Percentiles rank a stretch among this genome's conserved stretches.
Conservation (phyloP, 441 rosid genomes). For the Erysimum pusillum region DNA sequence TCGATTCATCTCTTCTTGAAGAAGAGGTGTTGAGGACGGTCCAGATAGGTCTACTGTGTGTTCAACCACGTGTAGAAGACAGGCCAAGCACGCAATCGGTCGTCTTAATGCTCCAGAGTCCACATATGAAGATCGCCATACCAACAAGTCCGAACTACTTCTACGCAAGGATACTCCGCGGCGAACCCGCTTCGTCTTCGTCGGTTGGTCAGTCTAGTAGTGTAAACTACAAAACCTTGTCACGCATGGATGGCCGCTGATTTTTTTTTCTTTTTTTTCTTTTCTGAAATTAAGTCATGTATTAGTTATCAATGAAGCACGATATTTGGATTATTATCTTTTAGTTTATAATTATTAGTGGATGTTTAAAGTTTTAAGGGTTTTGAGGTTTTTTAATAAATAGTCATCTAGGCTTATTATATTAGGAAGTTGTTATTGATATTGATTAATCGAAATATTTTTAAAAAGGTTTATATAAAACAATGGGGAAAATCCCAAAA, state of each 20-base stretch:
- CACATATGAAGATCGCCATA: neutral
- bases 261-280: too few relatives aligned
- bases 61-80: constrained; percentile 1
- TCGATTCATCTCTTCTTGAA: neutral
- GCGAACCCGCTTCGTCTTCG: neutral
- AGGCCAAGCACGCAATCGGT: neutral
- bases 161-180: neutral
- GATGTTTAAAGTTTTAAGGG: too few relatives aligned
- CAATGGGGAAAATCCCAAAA: too few relatives aligned
- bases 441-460: too few relatives aligned
- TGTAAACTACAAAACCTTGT: neutral
- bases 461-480: too few relatives aligned
- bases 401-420: too few relatives aligned
- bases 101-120: neutral
- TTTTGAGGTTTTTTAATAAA: too few relatives aligned
- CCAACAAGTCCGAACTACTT: neutral
- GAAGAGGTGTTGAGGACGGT: neutral
- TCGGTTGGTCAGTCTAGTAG: neutral
- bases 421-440: too few relatives aligned
- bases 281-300: too few relatives aligned
- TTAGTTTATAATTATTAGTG: too few relatives aligned
- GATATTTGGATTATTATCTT: too few relatives aligned
- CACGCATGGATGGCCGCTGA: neutral
- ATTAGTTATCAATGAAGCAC: too few relatives aligned
- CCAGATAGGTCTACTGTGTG: neutral